Evolutionary conservation across 225 moss, liverwort and hornwort genomes (phyloP).

Genomic region (Polytrichum formosum): DNA sequence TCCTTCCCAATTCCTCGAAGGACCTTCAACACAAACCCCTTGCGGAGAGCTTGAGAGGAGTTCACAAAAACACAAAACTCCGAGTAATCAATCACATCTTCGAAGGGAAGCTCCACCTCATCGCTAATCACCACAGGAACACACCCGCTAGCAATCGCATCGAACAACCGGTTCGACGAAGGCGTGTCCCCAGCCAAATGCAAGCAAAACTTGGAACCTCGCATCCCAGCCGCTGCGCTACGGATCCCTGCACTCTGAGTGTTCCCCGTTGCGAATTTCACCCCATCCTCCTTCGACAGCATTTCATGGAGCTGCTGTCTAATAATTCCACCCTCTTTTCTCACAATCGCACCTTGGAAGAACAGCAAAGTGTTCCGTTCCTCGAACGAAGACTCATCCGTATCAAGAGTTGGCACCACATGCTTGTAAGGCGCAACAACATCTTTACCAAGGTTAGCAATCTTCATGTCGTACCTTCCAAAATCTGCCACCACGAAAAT

Average conservation of each 20-base stretch:
- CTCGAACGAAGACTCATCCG: not conserved
- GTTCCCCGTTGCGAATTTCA: slow-evolving; percentile 23
- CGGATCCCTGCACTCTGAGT: slow-evolving; percentile 30
- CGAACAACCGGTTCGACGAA: slow-evolving; percentile 39
- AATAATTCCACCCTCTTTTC: slow-evolving; percentile 34
- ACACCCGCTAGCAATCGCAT: slow-evolving; percentile 37
- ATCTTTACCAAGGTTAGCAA: slow-evolving; percentile 52
- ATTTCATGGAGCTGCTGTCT: slow-evolving; percentile 24
- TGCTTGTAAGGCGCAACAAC: slow-evolving; percentile 75
- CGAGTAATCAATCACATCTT: slow-evolving; percentile 31
- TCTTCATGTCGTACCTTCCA: slow-evolving; percentile 35
- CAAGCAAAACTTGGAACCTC: slow-evolving; percentile 33
- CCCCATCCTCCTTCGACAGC: slow-evolving; percentile 13
- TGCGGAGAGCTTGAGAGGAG: slow-evolving; percentile 9
- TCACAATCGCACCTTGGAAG: slow-evolving; percentile 31
- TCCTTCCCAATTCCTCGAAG: slow-evolving; percentile 1
- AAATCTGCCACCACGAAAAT: slow-evolving; percentile 69
- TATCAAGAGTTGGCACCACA: slow-evolving; percentile 27
- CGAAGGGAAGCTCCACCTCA: slow-evolving; percentile 42
- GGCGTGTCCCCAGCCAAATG: slow-evolving; percentile 48
- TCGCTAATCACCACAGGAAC: slow-evolving; percentile 40
- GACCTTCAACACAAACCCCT: slow-evolving; percentile 10
- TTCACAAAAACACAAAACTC: slow-evolving; percentile 32
- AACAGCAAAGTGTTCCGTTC: slow-evolving; percentile 19
- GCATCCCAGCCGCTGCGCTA: slow-evolving; percentile 28